Conservation (phyloP, 75 land plant genomes). For the Pinus albicaulis region DNA sequence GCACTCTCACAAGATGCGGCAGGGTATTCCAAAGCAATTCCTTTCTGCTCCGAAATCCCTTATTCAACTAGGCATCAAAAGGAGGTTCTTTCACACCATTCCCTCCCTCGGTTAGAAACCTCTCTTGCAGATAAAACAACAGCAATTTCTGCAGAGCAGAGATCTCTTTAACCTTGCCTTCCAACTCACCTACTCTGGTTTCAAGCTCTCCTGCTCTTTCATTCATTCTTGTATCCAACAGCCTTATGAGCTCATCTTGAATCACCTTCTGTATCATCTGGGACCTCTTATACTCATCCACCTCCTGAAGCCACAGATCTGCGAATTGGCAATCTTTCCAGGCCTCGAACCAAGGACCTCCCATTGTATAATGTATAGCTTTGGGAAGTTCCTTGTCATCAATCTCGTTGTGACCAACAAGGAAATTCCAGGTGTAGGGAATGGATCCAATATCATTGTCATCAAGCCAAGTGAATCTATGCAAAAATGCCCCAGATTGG, state of each 20-base stretch:
- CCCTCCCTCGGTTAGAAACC: not conserved
- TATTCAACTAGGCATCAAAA: not conserved
- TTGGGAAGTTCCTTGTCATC: conserved; percentile 39
- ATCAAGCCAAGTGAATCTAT: conserved; percentile 74
- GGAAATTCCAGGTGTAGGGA: conserved; percentile 72
- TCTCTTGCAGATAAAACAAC: conserved; percentile 4
- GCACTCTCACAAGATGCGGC: too few relatives aligned
- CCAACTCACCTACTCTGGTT: conserved; percentile 4
- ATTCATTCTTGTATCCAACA: conserved; percentile 8
- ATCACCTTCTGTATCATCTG: not conserved
- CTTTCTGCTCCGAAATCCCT: too few relatives aligned
- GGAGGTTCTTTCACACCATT: not conserved
- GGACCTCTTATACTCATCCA: conserved; percentile 36
- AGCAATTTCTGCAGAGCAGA: conserved; percentile 8
- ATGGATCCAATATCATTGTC: conserved; percentile 64
- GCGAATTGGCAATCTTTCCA: conserved; percentile 78
- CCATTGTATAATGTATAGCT: conserved; percentile 74
- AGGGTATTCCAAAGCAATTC: too few relatives aligned
- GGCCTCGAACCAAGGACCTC: conserved; percentile 84
- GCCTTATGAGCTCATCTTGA: conserved; percentile 14
- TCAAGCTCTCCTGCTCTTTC: conserved; percentile 13
- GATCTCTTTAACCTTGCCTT: conserved; percentile 11
- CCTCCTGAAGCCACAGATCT: conserved; percentile 59
- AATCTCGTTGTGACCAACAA: conserved; percentile 61
- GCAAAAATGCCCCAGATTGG: conserved; percentile 64